These are phyloP conservation scores for Castanopsis chinensis DNA, from an alignment of 306 rosid genomes.

Conservation along the genomic window DNA sequence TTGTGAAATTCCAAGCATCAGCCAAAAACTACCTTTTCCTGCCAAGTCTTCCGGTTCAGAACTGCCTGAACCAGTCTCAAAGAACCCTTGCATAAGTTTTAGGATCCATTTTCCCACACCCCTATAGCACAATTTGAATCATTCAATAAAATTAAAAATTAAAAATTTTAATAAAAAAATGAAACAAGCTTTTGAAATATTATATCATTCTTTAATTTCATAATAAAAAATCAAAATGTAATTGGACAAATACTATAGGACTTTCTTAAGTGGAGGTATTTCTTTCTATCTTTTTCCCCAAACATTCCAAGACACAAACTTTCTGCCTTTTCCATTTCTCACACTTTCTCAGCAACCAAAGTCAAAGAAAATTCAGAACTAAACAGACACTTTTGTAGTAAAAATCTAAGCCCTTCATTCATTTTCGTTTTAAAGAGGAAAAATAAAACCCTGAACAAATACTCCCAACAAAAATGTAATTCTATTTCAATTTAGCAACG, in stretches of 20 bases:
- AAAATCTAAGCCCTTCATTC: not conserved
- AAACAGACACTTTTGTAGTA: not conserved
- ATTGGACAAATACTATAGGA: not conserved
- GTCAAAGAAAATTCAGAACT: not conserved
- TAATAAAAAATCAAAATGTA: not conserved
- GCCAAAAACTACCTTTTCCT: constrained; percentile 40
- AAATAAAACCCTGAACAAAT: too few species aligned
- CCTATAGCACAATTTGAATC: constrained; percentile 42
- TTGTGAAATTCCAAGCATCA: not conserved
- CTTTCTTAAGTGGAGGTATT: not conserved
- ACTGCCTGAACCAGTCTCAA: constrained; percentile 46
- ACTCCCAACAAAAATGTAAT: too few species aligned
- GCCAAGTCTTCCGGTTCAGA: constrained; percentile 58
- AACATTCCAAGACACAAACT: not conserved
- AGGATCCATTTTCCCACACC: constrained; percentile 97
- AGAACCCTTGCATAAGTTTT: constrained; percentile 76
- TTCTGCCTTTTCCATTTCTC: not conserved
- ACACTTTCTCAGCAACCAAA: not conserved
- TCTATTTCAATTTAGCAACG: too few species aligned
- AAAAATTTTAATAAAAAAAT: not conserved
- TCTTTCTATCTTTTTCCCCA: not conserved
- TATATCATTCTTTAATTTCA: too few species aligned
- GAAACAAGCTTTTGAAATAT: not conserved
- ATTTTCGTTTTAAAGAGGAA: not conserved
- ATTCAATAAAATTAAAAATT: not conserved